Evolutionary conservation across 768 basidiomycete genomes (phyloP), one percentile per base, ranked within the genome.

Genomic region (Sarcodon sp.): DNA sequence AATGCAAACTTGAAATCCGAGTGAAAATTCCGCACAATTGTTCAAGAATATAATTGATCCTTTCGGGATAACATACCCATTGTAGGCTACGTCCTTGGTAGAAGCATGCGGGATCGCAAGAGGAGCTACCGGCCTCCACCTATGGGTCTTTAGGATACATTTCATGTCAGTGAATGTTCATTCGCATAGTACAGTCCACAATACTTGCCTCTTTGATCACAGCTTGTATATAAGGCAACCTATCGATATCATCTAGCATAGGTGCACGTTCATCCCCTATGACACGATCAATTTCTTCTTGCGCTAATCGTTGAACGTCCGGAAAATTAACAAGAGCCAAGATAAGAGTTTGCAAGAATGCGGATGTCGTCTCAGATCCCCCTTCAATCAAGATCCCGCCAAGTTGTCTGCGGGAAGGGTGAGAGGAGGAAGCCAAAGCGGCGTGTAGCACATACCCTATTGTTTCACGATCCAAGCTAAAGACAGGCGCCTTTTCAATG

Each of bases 271-370:
- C 55, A 8, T 55, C 47, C 13, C 57, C 60, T 11, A 57, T 41
- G 3, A 61, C 50, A 2, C 33, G 7, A 45, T 63, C 61, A 13
- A 63, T 47, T 43, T 64, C 62, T 0, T 54, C 58, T n/a, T 61
- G 61, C 1, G 62, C 63, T 4, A 53, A 47, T 2, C 46, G 50
- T 48, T 62, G 61, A 7, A 58, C 39, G 6, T 61, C 60, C 9
- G 60, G 60, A 48, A 56, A 49, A 32, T 47, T 48, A 33, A 49
- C 49, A 36, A 56, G 27, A 7, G 38, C 38, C 7, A 39, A 39
- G 38, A 39, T 21, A 4, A 39, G 27, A 39, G 38, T 39, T 10
- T 39, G 38, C 15, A 39, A 21, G 38, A 39, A 39, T 21, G 38
- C 38, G 38, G 38, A 39, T 7, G 38, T 39, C 5, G 38, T 10